phyloP scores from a whole-genome alignment of 2,329 filamentous ascomycete species.

The Chrysoporthe puriensis region DNA sequence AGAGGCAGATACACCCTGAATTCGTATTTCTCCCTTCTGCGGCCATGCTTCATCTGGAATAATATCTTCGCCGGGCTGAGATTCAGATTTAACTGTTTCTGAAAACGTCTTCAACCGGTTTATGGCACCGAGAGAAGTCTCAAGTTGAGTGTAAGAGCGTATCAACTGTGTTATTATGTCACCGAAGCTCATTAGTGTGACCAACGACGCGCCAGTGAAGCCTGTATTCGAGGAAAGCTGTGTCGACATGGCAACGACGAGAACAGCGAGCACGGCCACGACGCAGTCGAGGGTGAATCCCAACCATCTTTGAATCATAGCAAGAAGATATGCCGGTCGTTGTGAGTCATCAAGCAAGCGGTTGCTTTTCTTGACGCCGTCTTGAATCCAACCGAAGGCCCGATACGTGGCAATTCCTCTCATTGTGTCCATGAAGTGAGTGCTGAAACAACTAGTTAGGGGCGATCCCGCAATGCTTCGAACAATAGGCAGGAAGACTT shows the following conservation, averaged over 20 bases:
- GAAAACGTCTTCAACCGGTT: slow-evolving; percentile 35
- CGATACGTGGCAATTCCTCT: slow-evolving; percentile 59
- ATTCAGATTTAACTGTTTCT: slow-evolving; percentile 34
- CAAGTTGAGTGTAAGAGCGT: slow-evolving; percentile 38
- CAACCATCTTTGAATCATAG: slow-evolving; percentile 62
- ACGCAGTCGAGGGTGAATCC: slow-evolving; percentile 53
- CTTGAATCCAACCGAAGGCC: slow-evolving; percentile 58
- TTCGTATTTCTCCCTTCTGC: slow-evolving; percentile 32
- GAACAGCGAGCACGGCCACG: slow-evolving; percentile 51
- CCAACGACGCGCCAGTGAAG: slow-evolving; percentile 44
- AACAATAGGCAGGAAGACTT: slow-evolving; percentile 30
- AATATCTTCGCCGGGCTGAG: slow-evolving; percentile 33
- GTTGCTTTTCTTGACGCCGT: slow-evolving; percentile 48
- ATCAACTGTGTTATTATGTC: slow-evolving; percentile 38
- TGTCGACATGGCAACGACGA: slow-evolving; percentile 54
- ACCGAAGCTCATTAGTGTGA: slow-evolving; percentile 44
- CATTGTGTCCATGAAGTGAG: slow-evolving; percentile 60
- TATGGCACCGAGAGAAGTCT: slow-evolving; percentile 41
- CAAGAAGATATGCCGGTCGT: slow-evolving; percentile 59
- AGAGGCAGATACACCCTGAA: slow-evolving; percentile 36
- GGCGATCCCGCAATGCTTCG: background rate
- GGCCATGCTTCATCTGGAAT: slow-evolving; percentile 37
- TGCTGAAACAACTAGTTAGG: slow-evolving; percentile 32
- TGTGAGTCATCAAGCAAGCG: slow-evolving; percentile 58
- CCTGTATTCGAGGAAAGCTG: slow-evolving; percentile 42